Conservation (phyloP, 495 filamentous ascomycete genomes). For the Trichoderma asperelloides region DNA sequence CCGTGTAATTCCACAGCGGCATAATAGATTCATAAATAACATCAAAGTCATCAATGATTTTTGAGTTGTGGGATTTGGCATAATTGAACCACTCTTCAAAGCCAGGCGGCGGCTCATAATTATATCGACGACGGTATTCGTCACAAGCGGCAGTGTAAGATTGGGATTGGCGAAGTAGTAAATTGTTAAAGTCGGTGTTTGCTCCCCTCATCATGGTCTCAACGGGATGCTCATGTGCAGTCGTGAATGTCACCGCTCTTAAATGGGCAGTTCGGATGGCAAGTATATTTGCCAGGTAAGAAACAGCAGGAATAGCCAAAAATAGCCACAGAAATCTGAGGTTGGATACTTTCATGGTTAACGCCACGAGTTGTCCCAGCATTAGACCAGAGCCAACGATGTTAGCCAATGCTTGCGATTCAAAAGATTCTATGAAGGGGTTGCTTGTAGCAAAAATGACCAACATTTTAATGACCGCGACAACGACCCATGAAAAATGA, state of each 20-base stretch:
- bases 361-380: too few relatives aligned
- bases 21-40: slow-evolving; percentile 20
- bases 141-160: slow-evolving; percentile 29
- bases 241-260: neutral
- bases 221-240: slow-evolving; percentile 32
- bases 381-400: too few relatives aligned
- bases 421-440: too few relatives aligned
- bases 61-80: slow-evolving; percentile 46
- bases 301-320: too few relatives aligned
- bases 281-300: too few relatives aligned
- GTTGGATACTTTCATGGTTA: too few relatives aligned
- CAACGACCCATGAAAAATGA: too few relatives aligned
- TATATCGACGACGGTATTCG: slow-evolving; percentile 48
- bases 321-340: too few relatives aligned
- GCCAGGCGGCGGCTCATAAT: slow-evolving; percentile 43
- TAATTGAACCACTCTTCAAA: slow-evolving; percentile 61
- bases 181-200: slow-evolving; percentile 22
- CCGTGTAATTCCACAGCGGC: slow-evolving; percentile 22
- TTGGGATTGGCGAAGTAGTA: slow-evolving; percentile 36
- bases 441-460: too few relatives aligned
- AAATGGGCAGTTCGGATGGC: too few relatives aligned
- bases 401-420: too few relatives aligned
- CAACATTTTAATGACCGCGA: too few relatives aligned
- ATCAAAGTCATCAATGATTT: slow-evolving; percentile 68
- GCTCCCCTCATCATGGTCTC: slow-evolving; percentile 34